Conservation (phyloP, 768 basidiomycete genomes). For the Mycena alexandri region DNA sequence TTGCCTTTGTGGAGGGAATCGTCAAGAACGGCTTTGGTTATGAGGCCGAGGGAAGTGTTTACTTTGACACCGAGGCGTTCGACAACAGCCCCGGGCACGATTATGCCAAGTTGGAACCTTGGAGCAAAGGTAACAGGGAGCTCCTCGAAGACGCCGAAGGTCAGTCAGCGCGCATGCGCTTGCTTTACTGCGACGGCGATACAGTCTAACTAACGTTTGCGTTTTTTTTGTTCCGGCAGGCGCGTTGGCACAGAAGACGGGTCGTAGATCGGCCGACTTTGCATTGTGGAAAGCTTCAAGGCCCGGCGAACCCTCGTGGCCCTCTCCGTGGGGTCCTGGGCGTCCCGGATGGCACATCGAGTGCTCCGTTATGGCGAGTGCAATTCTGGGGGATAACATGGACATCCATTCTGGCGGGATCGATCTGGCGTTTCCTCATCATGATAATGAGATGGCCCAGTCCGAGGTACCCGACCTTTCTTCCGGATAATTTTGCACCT, state of each 20-base stretch:
- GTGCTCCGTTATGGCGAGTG: constrained; percentile 98
- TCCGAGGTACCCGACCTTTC: constrained; percentile 74
- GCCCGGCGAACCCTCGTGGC: constrained; percentile 96
- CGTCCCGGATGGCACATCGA: constrained; percentile 99
- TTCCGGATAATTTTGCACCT: constrained; percentile 8
- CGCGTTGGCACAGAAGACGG: constrained; percentile 66
- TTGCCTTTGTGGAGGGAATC: constrained; percentile 87
- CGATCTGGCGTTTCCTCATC: constrained; percentile 98
- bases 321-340: constrained; percentile 95
- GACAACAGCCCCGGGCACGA: constrained; percentile 81
- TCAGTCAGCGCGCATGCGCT: constrained; percentile 40
- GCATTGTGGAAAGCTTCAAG: constrained; percentile 98
- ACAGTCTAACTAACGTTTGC: constrained; percentile 39
- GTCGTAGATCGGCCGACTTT: constrained; percentile 92
- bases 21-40: constrained; percentile 88
- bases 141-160: constrained; percentile 95
- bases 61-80: constrained; percentile 90
- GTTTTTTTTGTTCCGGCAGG: constrained; percentile 51
- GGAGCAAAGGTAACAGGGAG: constrained; percentile 94
- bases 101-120: constrained; percentile 96
- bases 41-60: constrained; percentile 81
- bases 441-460: constrained; percentile 99
- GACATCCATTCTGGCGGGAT: constrained; percentile 98
- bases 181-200: background rate
- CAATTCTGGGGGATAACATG: constrained; percentile 89